Evolutionary conservation across 768 basidiomycete genomes (phyloP), one percentile per base, ranked within the genome.

Genomic region (Saitozyma podzolica): DNA sequence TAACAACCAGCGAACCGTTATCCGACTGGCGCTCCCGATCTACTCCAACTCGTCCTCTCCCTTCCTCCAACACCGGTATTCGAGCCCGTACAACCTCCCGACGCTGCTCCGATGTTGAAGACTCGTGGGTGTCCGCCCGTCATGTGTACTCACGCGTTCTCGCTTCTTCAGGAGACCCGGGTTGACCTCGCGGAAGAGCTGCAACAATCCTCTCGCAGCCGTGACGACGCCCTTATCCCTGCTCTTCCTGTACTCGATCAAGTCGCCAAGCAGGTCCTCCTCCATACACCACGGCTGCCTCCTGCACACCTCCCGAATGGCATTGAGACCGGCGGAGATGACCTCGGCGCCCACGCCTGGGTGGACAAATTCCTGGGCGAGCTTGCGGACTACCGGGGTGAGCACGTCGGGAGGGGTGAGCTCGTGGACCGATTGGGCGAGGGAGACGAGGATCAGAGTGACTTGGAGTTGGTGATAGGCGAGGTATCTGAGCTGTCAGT

Each of bases 211-310:
- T 37, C 96, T 83, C 3, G 91, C 88, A 50, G 90, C 92, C n/a
- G 90, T 86, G 8, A 89, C 88, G 49, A 96, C 92, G 0, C 89
- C 85, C 82, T 97, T 98, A 80, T 97, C 96, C 70, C 88, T 86
- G 71, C 92, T 94, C 82, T 96, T 98, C 75, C 88, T 84, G 78
- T 99, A 99, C 80, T 92, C 94, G 56, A 98, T 85, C 65, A 99
- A 80, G 80, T 99, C 96, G 3, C 89, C 87, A 6, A 99, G 82
- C 29, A 97, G 80, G 72, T 97, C 95, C 68, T 92, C 91, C 68
- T 95, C 92, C 89, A 99, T 97, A 58, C 90, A 87, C 91, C 92
- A 94, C 5, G 95, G 92, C 76, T 99, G 96, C 45, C 95, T 80
- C 40, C 90, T 80, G 78, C 92, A 96, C n/a, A 99, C 86, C 78